These are phyloP conservation scores for Mortierella sp. DNA, from an alignment of 371 early-diverging fungal species.

Conservation along the genomic window DNA sequence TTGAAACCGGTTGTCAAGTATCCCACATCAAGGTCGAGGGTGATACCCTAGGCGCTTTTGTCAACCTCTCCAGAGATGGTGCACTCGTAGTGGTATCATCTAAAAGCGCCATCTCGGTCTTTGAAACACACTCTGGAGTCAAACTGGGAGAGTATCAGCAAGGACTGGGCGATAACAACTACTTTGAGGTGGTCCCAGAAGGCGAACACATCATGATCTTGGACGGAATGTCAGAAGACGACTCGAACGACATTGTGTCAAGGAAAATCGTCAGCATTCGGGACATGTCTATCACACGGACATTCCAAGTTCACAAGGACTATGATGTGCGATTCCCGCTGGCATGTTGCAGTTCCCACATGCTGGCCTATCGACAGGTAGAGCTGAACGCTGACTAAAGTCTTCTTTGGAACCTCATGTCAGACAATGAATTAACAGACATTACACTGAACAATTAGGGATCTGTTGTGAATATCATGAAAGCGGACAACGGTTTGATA, in stretches of 20 bases:
- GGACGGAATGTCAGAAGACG: neutral
- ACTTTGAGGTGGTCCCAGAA: slow-evolving; percentile 21
- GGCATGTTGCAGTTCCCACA: too few relatives aligned
- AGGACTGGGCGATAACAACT: slow-evolving; percentile 18
- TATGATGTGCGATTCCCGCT: slow-evolving; percentile 16
- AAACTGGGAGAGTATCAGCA: slow-evolving; percentile 12
- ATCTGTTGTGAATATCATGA: slow-evolving; percentile 10
- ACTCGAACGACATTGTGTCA: slow-evolving; percentile 6
- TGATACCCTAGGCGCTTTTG: neutral
- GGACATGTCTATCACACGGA: slow-evolving; percentile 14
- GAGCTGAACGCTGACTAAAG: too few relatives aligned
- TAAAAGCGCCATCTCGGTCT: slow-evolving; percentile 11
- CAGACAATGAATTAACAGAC: too few relatives aligned
- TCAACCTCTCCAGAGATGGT: slow-evolving; percentile 16
- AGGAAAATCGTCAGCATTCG: slow-evolving; percentile 13
- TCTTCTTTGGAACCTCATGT: too few relatives aligned
- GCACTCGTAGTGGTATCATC: slow-evolving; percentile 17
- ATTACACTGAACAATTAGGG: neutral
- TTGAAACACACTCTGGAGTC: slow-evolving; percentile 26
- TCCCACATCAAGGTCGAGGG: slow-evolving; percentile 11
- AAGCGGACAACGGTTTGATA: neutral
- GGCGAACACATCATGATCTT: slow-evolving; percentile 22
- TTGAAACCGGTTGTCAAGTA: slow-evolving; percentile 15
- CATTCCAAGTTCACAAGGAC: slow-evolving; percentile 14
- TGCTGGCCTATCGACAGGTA: too few relatives aligned